Base-by-base conservation (phyloP, 345 rosid genomes). In the Leavenworthia alabamica region DNA sequence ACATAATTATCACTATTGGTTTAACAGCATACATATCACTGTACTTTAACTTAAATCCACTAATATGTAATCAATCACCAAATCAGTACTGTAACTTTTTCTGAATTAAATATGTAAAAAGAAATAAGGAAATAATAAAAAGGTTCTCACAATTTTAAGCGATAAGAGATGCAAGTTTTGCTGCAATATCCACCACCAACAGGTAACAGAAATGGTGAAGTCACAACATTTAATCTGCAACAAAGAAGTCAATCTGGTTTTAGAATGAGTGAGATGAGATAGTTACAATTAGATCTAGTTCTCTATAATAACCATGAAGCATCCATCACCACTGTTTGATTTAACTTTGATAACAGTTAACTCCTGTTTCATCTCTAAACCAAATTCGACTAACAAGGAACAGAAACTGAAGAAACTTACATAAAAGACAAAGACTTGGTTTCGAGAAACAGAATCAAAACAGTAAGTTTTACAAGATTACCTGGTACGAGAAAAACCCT, bases 121-220 rank as follows among this genome's bases (percentile, higher is more conserved):
- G 13, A 6, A 39, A n/a, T n/a, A 4, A 4, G 6, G 6, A 46
- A 24, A 13, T 3, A 23, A 10, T n/a, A 22, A 3, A 49, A 14
- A 46, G 19, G 16, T 5, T 29, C 75, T 64, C 60, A 71, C 70
- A 64, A 36, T 56, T 57, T 64, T 56, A 64, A 71, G 53, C 47
- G 65, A 3, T 67, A 70, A 7, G 74, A 52, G 45, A 44, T 36
- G 37, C 41, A 35, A 10, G 63, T n/a, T 36, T 61, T 62, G 69
- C 65, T 47, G 60, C 60, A 17, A 13, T 24, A 32, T 33, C 60
- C 70, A 63, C 33, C 35, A 41, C 60, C 70, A 63, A 26, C 35
- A 41, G 66, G 64, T 24, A 32, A 2, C 41, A 32, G 6, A 23
- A 32, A 47, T 2, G 66, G 58, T 49, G 64, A 50, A 49, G 22